These are phyloP conservation scores for Epichloe festucae DNA, from an alignment of 2,329 filamentous ascomycete species.

Conservation along the genomic window DNA sequence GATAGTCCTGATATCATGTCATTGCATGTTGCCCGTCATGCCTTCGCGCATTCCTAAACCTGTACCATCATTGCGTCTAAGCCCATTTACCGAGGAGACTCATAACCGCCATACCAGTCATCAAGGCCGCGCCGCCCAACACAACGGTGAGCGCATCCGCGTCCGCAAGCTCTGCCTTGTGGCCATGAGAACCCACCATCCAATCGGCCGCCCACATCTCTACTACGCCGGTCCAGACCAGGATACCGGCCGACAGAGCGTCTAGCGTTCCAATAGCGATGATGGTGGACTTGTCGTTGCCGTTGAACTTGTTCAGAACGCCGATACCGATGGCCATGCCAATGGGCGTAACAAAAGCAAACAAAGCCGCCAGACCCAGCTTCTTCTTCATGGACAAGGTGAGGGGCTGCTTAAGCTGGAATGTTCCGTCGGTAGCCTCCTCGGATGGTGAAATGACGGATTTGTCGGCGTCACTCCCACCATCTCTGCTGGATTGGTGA, in stretches of 20 bases:
- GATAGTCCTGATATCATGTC: not conserved
- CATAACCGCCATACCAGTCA: slow-evolving; percentile 56
- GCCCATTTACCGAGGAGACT: slow-evolving; percentile 66
- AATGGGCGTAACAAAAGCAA: slow-evolving; percentile 59
- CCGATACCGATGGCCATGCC: slow-evolving; percentile 74
- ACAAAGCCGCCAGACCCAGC: slow-evolving; percentile 46
- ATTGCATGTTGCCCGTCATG: not conserved
- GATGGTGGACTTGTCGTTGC: slow-evolving; percentile 54
- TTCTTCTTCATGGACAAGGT: slow-evolving; percentile 35
- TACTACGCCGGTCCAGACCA: slow-evolving; percentile 68
- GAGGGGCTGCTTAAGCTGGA: slow-evolving; percentile 7
- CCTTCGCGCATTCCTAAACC: not conserved
- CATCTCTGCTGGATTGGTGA: slow-evolving; percentile 3
- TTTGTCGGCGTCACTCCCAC: slow-evolving; percentile 16
- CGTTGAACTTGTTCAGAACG: slow-evolving; percentile 58
- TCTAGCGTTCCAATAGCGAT: slow-evolving; percentile 62
- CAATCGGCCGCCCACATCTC: slow-evolving; percentile 72
- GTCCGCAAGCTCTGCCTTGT: slow-evolving; percentile 36
- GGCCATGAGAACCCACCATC: slow-evolving; percentile 35
- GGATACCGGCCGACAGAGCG: slow-evolving; percentile 60
- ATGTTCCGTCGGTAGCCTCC: slow-evolving; percentile 8
- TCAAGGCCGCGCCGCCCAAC: slow-evolving; percentile 38
- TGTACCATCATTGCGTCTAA: slow-evolving; percentile 18
- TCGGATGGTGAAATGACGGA: slow-evolving; percentile 9
- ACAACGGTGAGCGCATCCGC: slow-evolving; percentile 34